A percentile compares a stretch with the other conserved stretches of the same genome.
These are phyloP conservation scores for Pseudozyma tsukubaensis DNA, from an alignment of 1,284 basidiomycete genomes.

Conservation along the genomic window DNA sequence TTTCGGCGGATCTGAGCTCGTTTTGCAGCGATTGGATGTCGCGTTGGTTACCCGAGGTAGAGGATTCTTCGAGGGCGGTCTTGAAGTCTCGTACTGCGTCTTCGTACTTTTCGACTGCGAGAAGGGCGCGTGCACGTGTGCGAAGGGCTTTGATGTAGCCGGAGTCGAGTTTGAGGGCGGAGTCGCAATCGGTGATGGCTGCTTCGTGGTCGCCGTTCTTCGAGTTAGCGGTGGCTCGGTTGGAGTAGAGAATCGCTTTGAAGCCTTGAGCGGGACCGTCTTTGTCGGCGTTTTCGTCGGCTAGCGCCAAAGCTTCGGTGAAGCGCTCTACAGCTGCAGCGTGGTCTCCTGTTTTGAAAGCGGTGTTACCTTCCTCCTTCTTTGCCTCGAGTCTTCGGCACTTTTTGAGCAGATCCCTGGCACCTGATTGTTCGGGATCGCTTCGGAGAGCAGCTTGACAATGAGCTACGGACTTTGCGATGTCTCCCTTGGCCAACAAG, in stretches of 20 bases:
- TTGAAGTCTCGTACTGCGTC: conserved; percentile 81
- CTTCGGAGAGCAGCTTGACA: conserved; percentile 79
- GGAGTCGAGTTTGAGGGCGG: conserved; percentile 76
- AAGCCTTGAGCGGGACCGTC: conserved; percentile 59
- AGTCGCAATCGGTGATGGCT: conserved; percentile 78
- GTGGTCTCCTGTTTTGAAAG: conserved; percentile 78
- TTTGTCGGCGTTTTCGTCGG: conserved; percentile 43
- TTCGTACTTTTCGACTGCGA: conserved; percentile 81
- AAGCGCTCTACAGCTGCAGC: conserved; percentile 76
- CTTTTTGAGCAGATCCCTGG: conserved; percentile 79
- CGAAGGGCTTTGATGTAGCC: conserved; percentile 85
- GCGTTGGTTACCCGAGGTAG: conserved; percentile 17
- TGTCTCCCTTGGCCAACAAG: conserved; percentile 79
- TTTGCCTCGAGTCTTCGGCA: conserved; percentile 81
- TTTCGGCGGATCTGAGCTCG: conserved; percentile 71
- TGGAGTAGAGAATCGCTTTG: conserved; percentile 79
- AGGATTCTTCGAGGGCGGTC: conserved; percentile 76
- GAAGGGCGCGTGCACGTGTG: conserved; percentile 82
- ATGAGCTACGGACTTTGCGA: conserved; percentile 79
- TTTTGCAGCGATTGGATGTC: conserved; percentile 76
- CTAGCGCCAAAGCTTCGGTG: conserved; percentile 53
- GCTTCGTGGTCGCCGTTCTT: conserved; percentile 77
- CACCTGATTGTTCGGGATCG: conserved; percentile 81
- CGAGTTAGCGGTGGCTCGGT: conserved; percentile 83
- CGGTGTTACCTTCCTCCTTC: conserved; percentile 84